These are phyloP conservation scores for Fraxinus angustifolia DNA, from an alignment of 305 asterid species.

Conservation along the genomic window DNA sequence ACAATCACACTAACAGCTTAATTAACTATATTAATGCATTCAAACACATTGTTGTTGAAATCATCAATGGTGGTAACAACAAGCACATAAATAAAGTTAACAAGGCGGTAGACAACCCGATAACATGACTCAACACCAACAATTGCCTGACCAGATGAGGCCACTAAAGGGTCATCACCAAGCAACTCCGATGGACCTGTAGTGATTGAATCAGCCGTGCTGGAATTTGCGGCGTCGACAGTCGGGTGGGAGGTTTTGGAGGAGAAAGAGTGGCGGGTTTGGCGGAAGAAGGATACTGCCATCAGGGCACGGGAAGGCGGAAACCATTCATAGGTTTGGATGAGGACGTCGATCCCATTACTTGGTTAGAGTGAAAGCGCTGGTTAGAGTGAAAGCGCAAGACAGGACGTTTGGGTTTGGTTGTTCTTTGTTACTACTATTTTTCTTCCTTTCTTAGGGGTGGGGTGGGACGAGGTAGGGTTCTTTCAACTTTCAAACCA, in stretches of 20 bases:
- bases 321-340: constrained; percentile 91
- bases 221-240: constrained; percentile 11
- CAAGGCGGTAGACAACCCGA: constrained; percentile 77
- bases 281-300: constrained; percentile 79
- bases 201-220: constrained; percentile 36
- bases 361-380: constrained; percentile 53
- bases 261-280: constrained; percentile 60
- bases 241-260: constrained; percentile 38
- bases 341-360: constrained; percentile 68
- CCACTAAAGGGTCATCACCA: constrained; percentile 83
- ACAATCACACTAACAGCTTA: constrained; percentile 78
- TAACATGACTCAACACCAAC: constrained; percentile 77
- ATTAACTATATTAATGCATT: constrained; percentile 72
- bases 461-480: too few species aligned
- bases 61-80: constrained; percentile 65
- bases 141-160: constrained; percentile 82
- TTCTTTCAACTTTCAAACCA: too few species aligned
- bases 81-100: constrained; percentile 75
- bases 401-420: constrained; percentile 59
- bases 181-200: constrained; percentile 31
- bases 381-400: constrained; percentile 54
- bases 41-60: constrained; percentile 62
- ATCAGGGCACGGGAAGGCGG: constrained; percentile 85
- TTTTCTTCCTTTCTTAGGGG: too few species aligned
- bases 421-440: constrained; percentile 2